Evolutionary conservation across 192 early-diverging fungal species (phyloP), one percentile per base, ranked within the genome.

Genomic region (Kickxella alabastrina): DNA sequence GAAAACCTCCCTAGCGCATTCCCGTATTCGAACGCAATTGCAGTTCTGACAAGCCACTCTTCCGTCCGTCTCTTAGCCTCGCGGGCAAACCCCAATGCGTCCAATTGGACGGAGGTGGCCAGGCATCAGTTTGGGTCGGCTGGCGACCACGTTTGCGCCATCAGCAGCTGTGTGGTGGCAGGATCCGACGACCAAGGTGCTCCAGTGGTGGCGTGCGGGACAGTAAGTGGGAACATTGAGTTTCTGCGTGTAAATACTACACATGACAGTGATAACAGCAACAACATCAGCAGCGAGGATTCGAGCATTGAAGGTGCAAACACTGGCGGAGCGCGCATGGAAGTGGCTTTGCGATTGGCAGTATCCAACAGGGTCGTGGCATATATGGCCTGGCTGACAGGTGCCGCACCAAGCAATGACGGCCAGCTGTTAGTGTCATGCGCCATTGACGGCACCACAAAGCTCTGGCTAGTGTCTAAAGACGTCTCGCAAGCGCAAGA

Each of bases 71-170:
- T 75, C 51, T 52, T 64, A 32, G 56, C 59, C 2, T 31, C 65
- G 3, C 31, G 38, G 22, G 35, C 42, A 4, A 54, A 63, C 28
- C 72, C 65, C 1, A 53, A 64, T 32, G 10, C 35, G 2, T 28
- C 24, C 14, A 58, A 59, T 32, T 75, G 72, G 72, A 27, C 35
- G 9, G 43, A 68, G 31, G 61, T 75, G 10, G 72, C 60, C 10
- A 54, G 40, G 29, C 57, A 57, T n/a, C 49, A 27, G 14, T 57
- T 67, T 34, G 57, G 49, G 3, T 36, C 38, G 3, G 60, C 48
- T 4, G 35, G 29, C 2, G 43, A 56, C 13, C 72, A 60, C 18
- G 27, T 68, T 12, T 67, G 60, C 18, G 35, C 62, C 1, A 64
- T 75, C 8, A 45, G 47, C 43, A 43, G 40, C 31, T 41, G 47